Conservation (phyloP, 805 yeast genomes). For the Cyberlindnera lachancei region DNA sequence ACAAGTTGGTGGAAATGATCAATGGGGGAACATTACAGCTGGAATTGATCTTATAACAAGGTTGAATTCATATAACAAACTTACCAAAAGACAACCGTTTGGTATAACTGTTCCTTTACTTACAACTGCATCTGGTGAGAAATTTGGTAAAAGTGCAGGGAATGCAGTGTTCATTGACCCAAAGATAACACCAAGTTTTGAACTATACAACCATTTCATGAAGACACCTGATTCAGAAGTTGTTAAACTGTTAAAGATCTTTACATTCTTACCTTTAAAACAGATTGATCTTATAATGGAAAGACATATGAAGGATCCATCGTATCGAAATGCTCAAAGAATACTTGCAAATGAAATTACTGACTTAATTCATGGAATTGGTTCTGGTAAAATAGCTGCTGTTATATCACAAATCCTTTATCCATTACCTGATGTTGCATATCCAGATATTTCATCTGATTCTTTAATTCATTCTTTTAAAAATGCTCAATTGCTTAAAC, state of each 20-base stretch:
- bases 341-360: constrained; percentile 78
- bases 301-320: constrained; percentile 52
- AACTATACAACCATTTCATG: constrained; percentile 78
- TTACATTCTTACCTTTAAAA: constrained; percentile 67
- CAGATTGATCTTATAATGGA: constrained; percentile 48
- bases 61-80: constrained; percentile 30
- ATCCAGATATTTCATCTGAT: constrained; percentile 38
- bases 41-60: constrained; percentile 83
- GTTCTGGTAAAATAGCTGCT: constrained; percentile 62
- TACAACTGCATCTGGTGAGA: constrained; percentile 83
- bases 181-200: constrained; percentile 68
- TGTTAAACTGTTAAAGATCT: constrained; percentile 56
- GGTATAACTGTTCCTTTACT: constrained; percentile 88
- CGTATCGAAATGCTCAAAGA: constrained; percentile 63
- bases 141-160: constrained; percentile 96
- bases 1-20: constrained; percentile 96
- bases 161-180: constrained; percentile 87
- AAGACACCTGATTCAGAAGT: constrained; percentile 75
- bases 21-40: constrained; percentile 97
- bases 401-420: constrained; percentile 61
- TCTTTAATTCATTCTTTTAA: constrained; percentile 49
- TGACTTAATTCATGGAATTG: constrained; percentile 80
- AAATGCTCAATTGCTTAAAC: constrained; percentile 46
- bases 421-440: constrained; percentile 45
- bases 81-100: constrained; percentile 26